Evolutionary conservation across 23 red algal species (phyloP), one percentile per base, ranked within the genome.

Genomic region (Rhodosorus marinus): DNA sequence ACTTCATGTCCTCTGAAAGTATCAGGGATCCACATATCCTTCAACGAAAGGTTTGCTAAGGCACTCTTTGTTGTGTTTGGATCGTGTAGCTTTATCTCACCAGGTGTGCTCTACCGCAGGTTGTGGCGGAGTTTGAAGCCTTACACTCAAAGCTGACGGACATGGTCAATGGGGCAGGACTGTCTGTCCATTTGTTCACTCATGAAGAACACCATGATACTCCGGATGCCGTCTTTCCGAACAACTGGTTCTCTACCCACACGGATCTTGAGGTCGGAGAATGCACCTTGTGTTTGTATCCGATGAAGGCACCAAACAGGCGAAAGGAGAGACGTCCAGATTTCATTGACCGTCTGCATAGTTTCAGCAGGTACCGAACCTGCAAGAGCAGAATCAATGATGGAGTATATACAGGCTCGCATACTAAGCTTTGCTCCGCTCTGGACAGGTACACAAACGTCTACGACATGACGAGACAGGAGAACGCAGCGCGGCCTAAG

Each of bases 191-290:
- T 59, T 54, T 82, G 6, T 93, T 93, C 60, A 93, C 86, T 41
- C 75, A 82, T 24, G 76, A 82, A 26, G 70, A 70, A 24, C 77
- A 79, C 52, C 84, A 93, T 57, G 73, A 68, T 26, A 81, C 86
- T 4, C 86, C 86, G 4, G 86, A 93, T 65, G 76, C 86, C 42
- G 66, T 81, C 31, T 93, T 83, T 64, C 86, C 75, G 20, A 93
- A 93, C 52, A 93, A 93, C 65, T 82, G 76, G 62, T 93, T 93
- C 59, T 74, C 64, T 8, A 93, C 86, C 8, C 86, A 93, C 33
- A 82, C 86, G 38, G 86, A 79, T 27, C 46, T 54, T 0, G 57
- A 74, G 38, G 73, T 73, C 32, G 72, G 72, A 52, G 72, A 68
- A 56, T 80, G 73, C 38, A 80, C 74, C 6, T 72, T 93, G 19